A percentile compares a stretch with the other conserved stretches of the same genome.
Conservation (phyloP, 352 stramenopile species). For the Phytophthora hibernalis region DNA sequence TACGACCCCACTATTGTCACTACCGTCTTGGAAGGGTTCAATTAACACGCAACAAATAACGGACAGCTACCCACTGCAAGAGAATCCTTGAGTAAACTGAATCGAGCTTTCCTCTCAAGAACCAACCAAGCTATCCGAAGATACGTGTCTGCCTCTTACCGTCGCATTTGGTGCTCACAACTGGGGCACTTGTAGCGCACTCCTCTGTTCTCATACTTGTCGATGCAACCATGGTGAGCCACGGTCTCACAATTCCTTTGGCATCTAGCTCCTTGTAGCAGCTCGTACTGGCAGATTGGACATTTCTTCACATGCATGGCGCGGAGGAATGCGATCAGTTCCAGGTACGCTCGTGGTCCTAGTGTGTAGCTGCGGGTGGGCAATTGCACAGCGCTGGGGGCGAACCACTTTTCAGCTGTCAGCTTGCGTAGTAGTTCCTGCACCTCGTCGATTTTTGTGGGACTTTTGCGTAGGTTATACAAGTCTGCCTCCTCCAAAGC, state of each 20-base stretch:
- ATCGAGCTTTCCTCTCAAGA: neutral
- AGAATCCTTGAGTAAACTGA: neutral
- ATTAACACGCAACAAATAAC: neutral
- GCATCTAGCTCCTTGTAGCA: constrained; percentile 71
- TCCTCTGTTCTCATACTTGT: constrained; percentile 68
- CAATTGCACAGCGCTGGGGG: constrained; percentile 44
- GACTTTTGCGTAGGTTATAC: constrained; percentile 75
- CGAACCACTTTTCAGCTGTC: constrained; percentile 74
- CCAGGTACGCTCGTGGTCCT: constrained; percentile 72
- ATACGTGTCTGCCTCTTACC: constrained; percentile 19
- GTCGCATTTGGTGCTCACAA: constrained; percentile 55
- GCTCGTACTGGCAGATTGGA: constrained; percentile 77
- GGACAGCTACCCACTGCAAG: constrained; percentile 15
- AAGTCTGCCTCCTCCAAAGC: constrained; percentile 69
- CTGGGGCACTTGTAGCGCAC: constrained; percentile 64
- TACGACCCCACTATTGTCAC: constrained; percentile 53
- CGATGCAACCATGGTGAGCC: constrained; percentile 64
- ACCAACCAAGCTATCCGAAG: neutral
- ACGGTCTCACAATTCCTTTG: constrained; percentile 49
- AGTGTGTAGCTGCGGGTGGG: constrained; percentile 61
- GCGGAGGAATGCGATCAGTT: constrained; percentile 77
- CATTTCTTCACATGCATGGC: constrained; percentile 83
- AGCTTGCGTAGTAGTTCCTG: constrained; percentile 72
- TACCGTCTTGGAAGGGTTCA: neutral
- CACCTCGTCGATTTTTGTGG: constrained; percentile 69